Evolutionary conservation across 1,139 yeast species (phyloP).

Genomic region (Suhomyces terraborum): DNA sequence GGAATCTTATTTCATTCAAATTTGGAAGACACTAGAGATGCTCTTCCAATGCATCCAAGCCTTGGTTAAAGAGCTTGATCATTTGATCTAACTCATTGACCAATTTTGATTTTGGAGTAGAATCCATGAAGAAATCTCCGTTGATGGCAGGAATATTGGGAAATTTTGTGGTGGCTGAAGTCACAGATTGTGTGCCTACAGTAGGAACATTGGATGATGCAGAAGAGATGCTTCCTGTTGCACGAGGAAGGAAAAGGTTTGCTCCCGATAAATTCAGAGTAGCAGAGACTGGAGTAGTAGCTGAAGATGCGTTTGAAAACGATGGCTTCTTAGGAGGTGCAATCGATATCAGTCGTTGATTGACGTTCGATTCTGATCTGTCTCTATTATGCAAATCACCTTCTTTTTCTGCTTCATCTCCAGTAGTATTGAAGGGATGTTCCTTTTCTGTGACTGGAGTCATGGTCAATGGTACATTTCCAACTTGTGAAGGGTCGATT

Average conservation of each 20-base stretch:
- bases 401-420: conserved; percentile 18
- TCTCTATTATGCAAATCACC: conserved; percentile 19
- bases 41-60: conserved; percentile 45
- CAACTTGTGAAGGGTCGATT: conserved; percentile 53
- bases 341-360: conserved; percentile 9
- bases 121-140: conserved; percentile 43
- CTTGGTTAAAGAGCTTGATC: conserved; percentile 42
- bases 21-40: conserved; percentile 1
- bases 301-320: conserved; percentile 15
- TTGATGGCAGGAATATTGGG: conserved; percentile 43
- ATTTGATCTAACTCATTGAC: conserved; percentile 42
- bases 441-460: conserved; percentile 73
- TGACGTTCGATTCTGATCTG: conserved; percentile 21
- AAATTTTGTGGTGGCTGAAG: conserved; percentile 21
- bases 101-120: conserved; percentile 38
- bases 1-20: neutral
- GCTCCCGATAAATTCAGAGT: conserved; percentile 13
- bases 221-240: conserved; percentile 8
- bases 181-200: conserved; percentile 1
- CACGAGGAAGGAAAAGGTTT: conserved; percentile 14
- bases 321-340: conserved; percentile 12
- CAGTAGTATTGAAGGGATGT: conserved; percentile 18
- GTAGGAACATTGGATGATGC: conserved; percentile 4
- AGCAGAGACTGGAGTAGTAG: conserved; percentile 6
- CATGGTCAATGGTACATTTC: conserved; percentile 62